Percentiles rank a stretch among this genome's conserved stretches.
Conservation (phyloP, 2,329 filamentous ascomycete genomes). For the Zalaria obscura region DNA sequence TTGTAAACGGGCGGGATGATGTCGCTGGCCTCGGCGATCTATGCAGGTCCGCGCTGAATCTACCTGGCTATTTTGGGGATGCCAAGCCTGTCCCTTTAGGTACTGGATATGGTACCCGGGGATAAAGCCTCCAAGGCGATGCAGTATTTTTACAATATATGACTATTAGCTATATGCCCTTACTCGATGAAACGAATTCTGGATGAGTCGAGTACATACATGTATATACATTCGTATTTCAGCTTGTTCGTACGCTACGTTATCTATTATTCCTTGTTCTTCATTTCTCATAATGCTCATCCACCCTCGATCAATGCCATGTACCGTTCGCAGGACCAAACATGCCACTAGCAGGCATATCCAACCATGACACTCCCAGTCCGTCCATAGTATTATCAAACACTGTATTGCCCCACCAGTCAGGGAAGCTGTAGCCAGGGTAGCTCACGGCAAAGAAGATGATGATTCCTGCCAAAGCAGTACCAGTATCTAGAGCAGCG, state of each 20-base stretch:
- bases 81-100: too few relatives aligned
- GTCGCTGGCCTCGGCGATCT: neutral
- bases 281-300: too few relatives aligned
- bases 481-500: slow-evolving; percentile 27
- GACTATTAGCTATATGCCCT: too few relatives aligned
- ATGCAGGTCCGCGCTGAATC: neutral
- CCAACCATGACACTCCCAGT: slow-evolving; percentile 13
- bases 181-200: too few relatives aligned
- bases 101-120: too few relatives aligned
- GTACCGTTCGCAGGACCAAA: slow-evolving; percentile 43
- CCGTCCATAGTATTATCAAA: slow-evolving; percentile 26
- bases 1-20: neutral
- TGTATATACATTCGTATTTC: too few relatives aligned
- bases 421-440: slow-evolving; percentile 19
- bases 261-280: too few relatives aligned
- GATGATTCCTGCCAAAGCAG: slow-evolving; percentile 27
- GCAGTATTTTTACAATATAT: too few relatives aligned
- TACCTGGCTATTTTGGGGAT: neutral
- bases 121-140: too few relatives aligned
- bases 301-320: slow-evolving; percentile 4
- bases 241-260: too few relatives aligned
- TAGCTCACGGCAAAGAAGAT: slow-evolving; percentile 32
- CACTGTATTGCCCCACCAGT: slow-evolving; percentile 19
- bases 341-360: slow-evolving; percentile 44
- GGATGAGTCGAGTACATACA: too few relatives aligned